A percentile compares a stretch with the other conserved stretches of the same genome.
Conservation (phyloP, 805 yeast species). For the Nakazawaea wickerhamii region DNA sequence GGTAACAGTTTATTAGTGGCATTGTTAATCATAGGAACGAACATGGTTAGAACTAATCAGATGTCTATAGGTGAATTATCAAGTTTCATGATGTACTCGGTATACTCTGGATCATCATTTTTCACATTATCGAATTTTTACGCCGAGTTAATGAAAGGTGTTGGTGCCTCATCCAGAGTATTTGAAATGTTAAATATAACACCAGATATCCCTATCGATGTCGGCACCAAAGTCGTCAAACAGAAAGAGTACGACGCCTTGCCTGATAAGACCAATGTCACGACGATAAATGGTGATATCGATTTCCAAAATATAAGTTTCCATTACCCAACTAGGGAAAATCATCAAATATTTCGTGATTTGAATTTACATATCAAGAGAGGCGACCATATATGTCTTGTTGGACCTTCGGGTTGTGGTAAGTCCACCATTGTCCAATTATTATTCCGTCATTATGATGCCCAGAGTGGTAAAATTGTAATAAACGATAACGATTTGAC, state of each 20-base stretch:
- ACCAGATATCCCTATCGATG: conserved; percentile 63
- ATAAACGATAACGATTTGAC: conserved; percentile 62
- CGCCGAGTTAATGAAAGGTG: conserved; percentile 93
- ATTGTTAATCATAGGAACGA: conserved; percentile 72
- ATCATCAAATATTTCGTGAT: conserved; percentile 56
- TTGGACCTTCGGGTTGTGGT: conserved; percentile 97
- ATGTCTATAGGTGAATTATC: conserved; percentile 84
- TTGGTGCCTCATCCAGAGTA: conserved; percentile 89
- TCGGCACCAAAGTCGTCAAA: conserved; percentile 46
- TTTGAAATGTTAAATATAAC: conserved; percentile 80
- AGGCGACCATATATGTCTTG: conserved; percentile 89
- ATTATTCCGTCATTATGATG: conserved; percentile 79
- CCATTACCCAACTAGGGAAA: conserved; percentile 79
- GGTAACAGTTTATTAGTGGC: conserved; percentile 82
- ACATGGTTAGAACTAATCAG: conserved; percentile 71
- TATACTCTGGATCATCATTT: conserved; percentile 88
- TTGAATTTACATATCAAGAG: conserved; percentile 57
- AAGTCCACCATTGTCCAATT: conserved; percentile 84
- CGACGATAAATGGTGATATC: conserved; percentile 44
- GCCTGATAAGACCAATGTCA: conserved; percentile 22
- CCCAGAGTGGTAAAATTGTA: conserved; percentile 53
- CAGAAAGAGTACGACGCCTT: conserved; percentile 16
- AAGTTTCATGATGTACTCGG: conserved; percentile 92
- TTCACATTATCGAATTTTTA: conserved; percentile 88
- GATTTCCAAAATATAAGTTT: conserved; percentile 60